A percentile compares a stretch with the other conserved stretches of the same genome.
These are phyloP conservation scores for Camelina laxa DNA, from an alignment of 345 rosid genomes.

Conservation along the genomic window DNA sequence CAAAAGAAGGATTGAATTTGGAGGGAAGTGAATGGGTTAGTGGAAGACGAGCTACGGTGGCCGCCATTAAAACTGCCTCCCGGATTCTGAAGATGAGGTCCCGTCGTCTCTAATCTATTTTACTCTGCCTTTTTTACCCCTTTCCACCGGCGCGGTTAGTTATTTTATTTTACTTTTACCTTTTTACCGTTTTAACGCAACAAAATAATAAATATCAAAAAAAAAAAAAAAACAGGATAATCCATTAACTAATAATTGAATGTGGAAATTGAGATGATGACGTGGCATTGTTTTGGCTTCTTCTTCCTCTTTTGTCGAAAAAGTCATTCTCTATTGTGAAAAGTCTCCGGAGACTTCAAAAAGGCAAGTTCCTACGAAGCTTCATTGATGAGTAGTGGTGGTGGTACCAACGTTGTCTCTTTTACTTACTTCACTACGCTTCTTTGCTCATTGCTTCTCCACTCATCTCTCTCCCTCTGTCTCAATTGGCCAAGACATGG, in stretches of 20 bases:
- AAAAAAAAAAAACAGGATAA: too few species aligned
- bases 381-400: background rate
- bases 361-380: slow-evolving; percentile 19
- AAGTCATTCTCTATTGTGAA: too few species aligned
- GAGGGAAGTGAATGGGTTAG: slow-evolving; percentile 47
- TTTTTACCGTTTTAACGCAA: background rate
- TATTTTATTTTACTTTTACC: background rate
- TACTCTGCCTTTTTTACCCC: background rate
- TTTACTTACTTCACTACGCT: slow-evolving; percentile 10
- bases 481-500: slow-evolving; percentile 35
- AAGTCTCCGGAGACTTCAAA: slow-evolving; percentile 16
- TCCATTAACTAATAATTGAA: too few species aligned
- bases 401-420: slow-evolving; percentile 17
- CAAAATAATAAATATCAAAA: too few species aligned
- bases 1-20: slow-evolving; percentile 33
- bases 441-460: background rate
- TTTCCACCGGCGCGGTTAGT: too few species aligned
- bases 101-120: background rate
- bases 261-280: too few species aligned
- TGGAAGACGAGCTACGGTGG: slow-evolving; percentile 53
- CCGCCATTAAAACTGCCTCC: slow-evolving; percentile 45
- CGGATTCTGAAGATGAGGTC: background rate
- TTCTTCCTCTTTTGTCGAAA: too few species aligned
- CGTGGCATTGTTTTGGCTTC: too few species aligned
- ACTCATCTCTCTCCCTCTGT: background rate